phyloP scores from a whole-genome alignment of 176 grass and related monocot genomes.

The Zea luxurians region DNA sequence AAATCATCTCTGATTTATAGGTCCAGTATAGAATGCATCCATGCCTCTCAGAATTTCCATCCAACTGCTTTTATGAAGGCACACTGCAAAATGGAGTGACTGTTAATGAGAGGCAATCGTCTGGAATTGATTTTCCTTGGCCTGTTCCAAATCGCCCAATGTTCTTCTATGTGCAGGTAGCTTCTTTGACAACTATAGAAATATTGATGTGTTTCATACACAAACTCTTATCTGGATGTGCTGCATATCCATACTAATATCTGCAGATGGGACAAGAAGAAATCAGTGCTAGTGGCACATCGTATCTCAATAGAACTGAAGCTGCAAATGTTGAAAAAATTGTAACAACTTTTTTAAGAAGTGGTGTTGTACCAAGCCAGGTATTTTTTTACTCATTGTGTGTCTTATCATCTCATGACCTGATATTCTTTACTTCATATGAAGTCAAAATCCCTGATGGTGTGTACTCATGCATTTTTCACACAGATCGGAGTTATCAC shows the following conservation, averaged over 20 bases:
- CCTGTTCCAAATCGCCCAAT: constrained; percentile 95
- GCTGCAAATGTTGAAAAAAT: constrained; percentile 99
- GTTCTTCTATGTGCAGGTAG: constrained; percentile 99
- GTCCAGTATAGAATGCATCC: constrained; percentile 99
- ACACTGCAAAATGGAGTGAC: constrained; percentile 99
- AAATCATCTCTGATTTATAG: constrained; percentile 47
- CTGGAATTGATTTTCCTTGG: constrained; percentile 99
- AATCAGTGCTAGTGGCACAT: constrained; percentile 99
- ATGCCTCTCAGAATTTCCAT: constrained; percentile 94
- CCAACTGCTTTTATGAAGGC: constrained; percentile 99
- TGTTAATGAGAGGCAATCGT: constrained; percentile 84
- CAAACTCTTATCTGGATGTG: neutral
- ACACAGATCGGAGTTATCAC: constrained; percentile 98
- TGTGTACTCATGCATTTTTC: constrained; percentile 34
- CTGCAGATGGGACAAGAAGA: constrained; percentile 99
- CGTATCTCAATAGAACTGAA: constrained; percentile 98
- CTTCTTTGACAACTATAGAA: constrained; percentile 5
- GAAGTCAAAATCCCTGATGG: neutral
- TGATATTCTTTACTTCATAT: neutral
- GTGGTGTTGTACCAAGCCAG: constrained; percentile 98
- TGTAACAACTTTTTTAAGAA: constrained; percentile 94
- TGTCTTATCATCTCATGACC: neutral
- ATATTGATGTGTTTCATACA: constrained; percentile 7
- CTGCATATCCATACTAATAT: constrained; percentile 30
- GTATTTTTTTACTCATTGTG: constrained; percentile 36